Conservation (phyloP, 345 rosid genomes). For the Arabis hirsuta region DNA sequence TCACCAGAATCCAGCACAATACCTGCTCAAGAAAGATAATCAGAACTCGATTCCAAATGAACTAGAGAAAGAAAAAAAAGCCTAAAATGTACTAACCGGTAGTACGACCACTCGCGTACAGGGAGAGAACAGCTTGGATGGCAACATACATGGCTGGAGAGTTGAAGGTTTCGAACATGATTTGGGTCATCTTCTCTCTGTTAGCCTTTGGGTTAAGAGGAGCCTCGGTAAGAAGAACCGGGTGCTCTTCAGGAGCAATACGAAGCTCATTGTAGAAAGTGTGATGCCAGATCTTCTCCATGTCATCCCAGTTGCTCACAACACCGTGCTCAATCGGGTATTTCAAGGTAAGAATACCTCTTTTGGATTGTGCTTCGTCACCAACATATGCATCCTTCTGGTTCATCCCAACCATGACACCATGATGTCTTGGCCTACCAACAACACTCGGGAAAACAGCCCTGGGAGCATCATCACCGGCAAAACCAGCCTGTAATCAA, state of each 20-base stretch:
- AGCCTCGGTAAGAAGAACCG: slow-evolving; percentile 66
- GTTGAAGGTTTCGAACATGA: slow-evolving; percentile 63
- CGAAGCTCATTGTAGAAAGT: slow-evolving; percentile 69
- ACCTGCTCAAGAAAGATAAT: slow-evolving; percentile 44
- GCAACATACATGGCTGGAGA: slow-evolving; percentile 69
- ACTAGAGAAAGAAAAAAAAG: neutral
- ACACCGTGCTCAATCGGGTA: slow-evolving; percentile 71
- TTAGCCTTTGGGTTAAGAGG: slow-evolving; percentile 69
- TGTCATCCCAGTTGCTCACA: slow-evolving; percentile 75
- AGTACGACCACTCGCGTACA: slow-evolving; percentile 69
- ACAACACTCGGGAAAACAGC: slow-evolving; percentile 73
- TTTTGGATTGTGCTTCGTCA: slow-evolving; percentile 71
- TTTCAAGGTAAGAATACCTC: slow-evolving; percentile 70
- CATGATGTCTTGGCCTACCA: slow-evolving; percentile 68
- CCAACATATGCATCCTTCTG: slow-evolving; percentile 70
- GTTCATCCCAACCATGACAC: slow-evolving; percentile 76
- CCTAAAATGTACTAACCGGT: slow-evolving; percentile 50
- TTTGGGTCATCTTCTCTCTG: slow-evolving; percentile 69
- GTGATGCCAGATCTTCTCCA: slow-evolving; percentile 76
- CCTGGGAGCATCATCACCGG: slow-evolving; percentile 71
- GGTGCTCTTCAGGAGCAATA: slow-evolving; percentile 66
- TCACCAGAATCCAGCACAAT: slow-evolving; percentile 68
- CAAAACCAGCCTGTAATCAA: slow-evolving; percentile 56
- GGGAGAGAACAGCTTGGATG: slow-evolving; percentile 64
- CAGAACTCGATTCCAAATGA: slow-evolving; percentile 3